A percentile compares a stretch with the other conserved stretches of the same genome.
These are phyloP conservation scores for Podospora didyma DNA, from an alignment of 495 filamentous ascomycete species.

Conservation along the genomic window DNA sequence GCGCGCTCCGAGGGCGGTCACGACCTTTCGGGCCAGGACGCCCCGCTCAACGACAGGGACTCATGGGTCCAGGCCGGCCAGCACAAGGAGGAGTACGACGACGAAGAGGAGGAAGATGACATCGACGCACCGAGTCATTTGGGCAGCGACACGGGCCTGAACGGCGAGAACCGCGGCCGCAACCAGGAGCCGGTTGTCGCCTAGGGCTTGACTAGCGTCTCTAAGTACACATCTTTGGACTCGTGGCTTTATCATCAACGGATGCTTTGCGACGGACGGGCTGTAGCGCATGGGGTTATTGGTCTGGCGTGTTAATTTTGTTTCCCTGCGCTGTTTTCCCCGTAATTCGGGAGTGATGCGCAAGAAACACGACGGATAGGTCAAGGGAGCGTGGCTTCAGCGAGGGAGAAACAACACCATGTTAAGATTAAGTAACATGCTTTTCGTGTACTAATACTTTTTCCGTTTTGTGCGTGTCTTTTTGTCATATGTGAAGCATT, in stretches of 20 bases:
- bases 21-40: constrained; percentile 82
- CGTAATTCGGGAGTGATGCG: no score
- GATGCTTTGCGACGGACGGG: not conserved
- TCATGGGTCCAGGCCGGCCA: constrained; percentile 84
- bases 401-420: not conserved
- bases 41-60: constrained; percentile 76
- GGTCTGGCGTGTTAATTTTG: not conserved
- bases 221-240: not conserved
- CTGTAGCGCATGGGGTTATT: not conserved
- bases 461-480: not conserved
- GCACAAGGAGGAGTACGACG: constrained; percentile 57
- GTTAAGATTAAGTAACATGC: constrained; percentile 1
- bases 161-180: constrained; percentile 45
- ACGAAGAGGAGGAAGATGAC: constrained; percentile 49
- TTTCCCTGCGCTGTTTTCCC: no score
- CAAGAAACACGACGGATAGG: no score
- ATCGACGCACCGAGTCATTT: constrained; percentile 42
- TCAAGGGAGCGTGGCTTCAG: not conserved
- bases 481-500: not conserved
- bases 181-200: constrained; percentile 31
- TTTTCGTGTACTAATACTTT: constrained; percentile 7
- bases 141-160: constrained; percentile 40
- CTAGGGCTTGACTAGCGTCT: constrained; percentile 10
- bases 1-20: constrained; percentile 45
- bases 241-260: not conserved